Evolutionary conservation across 1,284 basidiomycete genomes (phyloP), one percentile per base, ranked within the genome.

Genomic region (Irpex sp.): DNA sequence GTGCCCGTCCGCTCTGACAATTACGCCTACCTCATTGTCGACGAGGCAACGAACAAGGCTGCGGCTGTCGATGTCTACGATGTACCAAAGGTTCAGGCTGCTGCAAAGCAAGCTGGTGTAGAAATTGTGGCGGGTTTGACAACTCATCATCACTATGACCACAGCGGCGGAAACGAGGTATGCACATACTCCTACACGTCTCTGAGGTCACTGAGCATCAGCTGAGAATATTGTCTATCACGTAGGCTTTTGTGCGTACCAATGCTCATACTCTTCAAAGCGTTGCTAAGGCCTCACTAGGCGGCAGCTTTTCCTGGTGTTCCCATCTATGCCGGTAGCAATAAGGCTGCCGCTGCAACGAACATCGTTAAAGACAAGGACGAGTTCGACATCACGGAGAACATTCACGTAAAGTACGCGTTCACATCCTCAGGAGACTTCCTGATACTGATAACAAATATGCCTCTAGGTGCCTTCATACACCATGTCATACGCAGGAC

Each of bases 401-500:
- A 82, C 63, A 83, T 93, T 61, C 78, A 79, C 56, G 82, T 96
- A 75, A 88, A 80, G 91, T 91, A 64, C 58, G 78, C 16, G 7
- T 12, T 33, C 10, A 33, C 18, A 49, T 12, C 28, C 6, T 28
- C 28, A 28, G 19, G 5, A 18, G 16, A 19, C 6, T n/a, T 9
- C 4, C 14, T 3, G 48, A 9, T 49, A 18, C 48, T 49, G 9
- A 49, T 7, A 4, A 16, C 48, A 6, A 9, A 18, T 71, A 14
- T 49, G 35, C 54, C n/a, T 56, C 12, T 57, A 93, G 91, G 72
- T 92, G 90, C 73, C 75, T 95, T 18, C 88, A 92, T 12, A 99
- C 96, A 0, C 96, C 96, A 0, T 97, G 95, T 75, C 96, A 98
- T 73, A 98, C 96, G 1, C 93, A 94, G 72, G 96, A 98, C 75